These are phyloP conservation scores for Linnemannia zychae DNA, from an alignment of 192 early-diverging fungal genomes.

Conservation along the genomic window DNA sequence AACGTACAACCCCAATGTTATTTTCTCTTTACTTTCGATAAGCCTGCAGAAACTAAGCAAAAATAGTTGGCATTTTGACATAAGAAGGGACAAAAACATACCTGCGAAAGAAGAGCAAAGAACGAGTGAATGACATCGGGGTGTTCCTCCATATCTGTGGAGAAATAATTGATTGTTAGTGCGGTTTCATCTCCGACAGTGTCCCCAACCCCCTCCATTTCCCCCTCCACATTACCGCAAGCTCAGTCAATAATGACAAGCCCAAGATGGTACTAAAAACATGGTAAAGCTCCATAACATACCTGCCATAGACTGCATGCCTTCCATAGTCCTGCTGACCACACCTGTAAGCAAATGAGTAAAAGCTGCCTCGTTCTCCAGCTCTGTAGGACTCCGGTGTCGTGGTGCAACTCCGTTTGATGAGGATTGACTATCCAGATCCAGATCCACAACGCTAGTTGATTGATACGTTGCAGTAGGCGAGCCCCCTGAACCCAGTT, in stretches of 20 bases:
- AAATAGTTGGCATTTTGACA: not conserved
- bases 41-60: not conserved
- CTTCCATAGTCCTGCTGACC: conserved; percentile 56
- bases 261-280: not conserved
- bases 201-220: no score
- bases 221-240: not conserved
- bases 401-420: not conserved
- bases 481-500: conserved; percentile 9
- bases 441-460: conserved; percentile 17
- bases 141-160: conserved; percentile 66
- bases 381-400: conserved; percentile 11
- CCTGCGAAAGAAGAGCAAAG: conserved; percentile 63
- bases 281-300: conserved; percentile 1
- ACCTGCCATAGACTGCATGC: conserved; percentile 58
- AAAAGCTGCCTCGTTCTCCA: conserved; percentile 38
- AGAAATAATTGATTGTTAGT: not conserved
- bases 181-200: not conserved
- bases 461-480: not conserved
- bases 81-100: conserved; percentile 26
- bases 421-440: conserved; percentile 10
- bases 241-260: not conserved
- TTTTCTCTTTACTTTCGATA: no score
- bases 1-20: not conserved
- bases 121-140: conserved; percentile 66
- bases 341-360: conserved; percentile 47